Base-by-base conservation (phyloP, 2,329 filamentous ascomycete species). In the Aspergillus amoenus region DNA sequence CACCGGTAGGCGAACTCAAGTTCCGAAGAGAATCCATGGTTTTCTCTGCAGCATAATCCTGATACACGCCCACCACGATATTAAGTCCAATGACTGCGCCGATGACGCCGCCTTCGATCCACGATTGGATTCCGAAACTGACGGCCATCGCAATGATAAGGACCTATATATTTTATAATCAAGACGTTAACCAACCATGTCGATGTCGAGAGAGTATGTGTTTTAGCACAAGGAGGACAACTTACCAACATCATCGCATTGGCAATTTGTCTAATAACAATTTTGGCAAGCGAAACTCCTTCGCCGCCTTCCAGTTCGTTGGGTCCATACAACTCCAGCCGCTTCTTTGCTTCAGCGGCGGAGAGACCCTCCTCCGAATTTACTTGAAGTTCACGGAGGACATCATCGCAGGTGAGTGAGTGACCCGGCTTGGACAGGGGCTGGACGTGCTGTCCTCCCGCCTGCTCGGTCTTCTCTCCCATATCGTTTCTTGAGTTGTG, bases 121-220 rank as follows among this genome's bases (percentile, higher is more conserved):
- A 85, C 58, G 84, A 82, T 37, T 78, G 71, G 22, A 84, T 82
- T 34, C 81, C 83, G 65, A 81, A 82, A 67, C 80, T 81, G 50
- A 83, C 79, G 56, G 85, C 86, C 85, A 90, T 90, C 64, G 89
- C 89, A 68, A 90, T 86, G 66, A 91, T 82, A 63, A 93, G 86
- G 57, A 90, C 88, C 88, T 90, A 64, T 54, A 82, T 24, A 9
- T 13, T 30, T 24, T 13, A 51, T 12, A 21, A 17, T 12, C 21
- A 32, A 18, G 18, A 13, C 15, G 21, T 53, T 47, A 53, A 34
- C 21, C 50, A 52, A 44, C 41, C 13, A 37, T 21, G 21, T 17
- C 15, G 8, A 42, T 30, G 1, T 30, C 27, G 27, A 50, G 17
- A 7, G 15, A 12, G 21, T 15, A 11, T 9, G 11, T 12, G 9